phyloP scores from a whole-genome alignment of 495 filamentous ascomycete genomes.

The Terfezia claveryi region DNA sequence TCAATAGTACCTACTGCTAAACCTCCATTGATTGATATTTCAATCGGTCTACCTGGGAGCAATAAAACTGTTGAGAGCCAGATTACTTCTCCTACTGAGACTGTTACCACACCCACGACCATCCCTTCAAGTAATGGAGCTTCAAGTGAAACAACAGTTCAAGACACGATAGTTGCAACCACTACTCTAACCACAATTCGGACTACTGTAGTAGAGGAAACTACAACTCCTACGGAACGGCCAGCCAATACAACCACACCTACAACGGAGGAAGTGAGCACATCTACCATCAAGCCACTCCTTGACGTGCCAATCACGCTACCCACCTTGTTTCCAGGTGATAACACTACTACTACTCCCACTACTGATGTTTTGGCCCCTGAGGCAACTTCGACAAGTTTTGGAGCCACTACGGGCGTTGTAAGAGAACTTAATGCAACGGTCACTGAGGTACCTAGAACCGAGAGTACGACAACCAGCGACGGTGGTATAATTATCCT shows the following conservation, averaged over 20 bases:
- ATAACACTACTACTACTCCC: background rate
- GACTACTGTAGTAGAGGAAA: conserved; percentile 5
- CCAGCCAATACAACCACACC: background rate
- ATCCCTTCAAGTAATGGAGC: conserved; percentile 1
- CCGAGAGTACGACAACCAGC: background rate
- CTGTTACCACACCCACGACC: conserved; percentile 8
- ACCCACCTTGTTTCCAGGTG: background rate
- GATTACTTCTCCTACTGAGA: conserved; percentile 6
- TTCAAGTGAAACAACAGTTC: conserved; percentile 12
- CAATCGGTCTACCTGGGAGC: background rate
- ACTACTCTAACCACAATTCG: conserved; percentile 9
- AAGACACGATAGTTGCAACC: conserved; percentile 15
- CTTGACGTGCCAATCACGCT: no score
- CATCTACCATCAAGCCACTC: no score
- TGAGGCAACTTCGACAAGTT: background rate
- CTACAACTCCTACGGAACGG: background rate
- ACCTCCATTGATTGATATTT: background rate
- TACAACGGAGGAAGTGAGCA: background rate
- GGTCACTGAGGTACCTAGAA: conserved; percentile 4
- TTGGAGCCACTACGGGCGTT: conserved; percentile 1
- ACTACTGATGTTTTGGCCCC: background rate
- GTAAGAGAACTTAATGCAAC: background rate
- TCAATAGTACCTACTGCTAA: background rate
- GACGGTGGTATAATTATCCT: conserved; percentile 6
- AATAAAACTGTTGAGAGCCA: conserved; percentile 4